Evolutionary conservation across 2,329 filamentous ascomycete genomes (phyloP).

Genomic region (Venturia carpophila): DNA sequence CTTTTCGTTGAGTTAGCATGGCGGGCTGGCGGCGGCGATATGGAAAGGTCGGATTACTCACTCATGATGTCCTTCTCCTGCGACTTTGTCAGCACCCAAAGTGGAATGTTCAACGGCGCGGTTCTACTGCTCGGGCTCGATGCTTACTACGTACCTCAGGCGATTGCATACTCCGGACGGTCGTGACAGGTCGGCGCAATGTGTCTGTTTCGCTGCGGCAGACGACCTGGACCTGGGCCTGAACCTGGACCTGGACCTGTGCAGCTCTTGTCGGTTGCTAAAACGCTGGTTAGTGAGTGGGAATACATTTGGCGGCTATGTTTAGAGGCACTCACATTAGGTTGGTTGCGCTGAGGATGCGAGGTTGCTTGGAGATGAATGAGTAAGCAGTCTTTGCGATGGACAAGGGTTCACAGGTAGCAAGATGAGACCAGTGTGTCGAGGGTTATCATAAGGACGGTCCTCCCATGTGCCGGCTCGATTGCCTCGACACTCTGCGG

Average conservation of each 20-base stretch:
- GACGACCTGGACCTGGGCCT: not conserved
- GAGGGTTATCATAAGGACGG: no score
- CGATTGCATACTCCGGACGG: constrained; percentile 9
- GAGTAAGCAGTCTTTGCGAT: not conserved
- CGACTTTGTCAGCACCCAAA: not conserved
- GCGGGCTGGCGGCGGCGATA: constrained; percentile 6
- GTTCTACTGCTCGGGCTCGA: not conserved
- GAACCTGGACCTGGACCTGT: constrained; percentile 2
- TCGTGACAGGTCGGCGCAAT: constrained; percentile 7
- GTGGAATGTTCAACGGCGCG: not conserved
- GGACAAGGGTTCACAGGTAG: not conserved
- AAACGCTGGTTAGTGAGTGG: constrained; percentile 1
- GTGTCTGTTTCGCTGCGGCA: not conserved
- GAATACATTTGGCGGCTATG: constrained; percentile 2
- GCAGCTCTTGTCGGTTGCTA: not conserved
- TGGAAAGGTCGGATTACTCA: not conserved
- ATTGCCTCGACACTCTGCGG: no score
- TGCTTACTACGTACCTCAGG: constrained; percentile 11
- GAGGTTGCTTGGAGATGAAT: not conserved
- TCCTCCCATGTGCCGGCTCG: no score
- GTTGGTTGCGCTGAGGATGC: not conserved
- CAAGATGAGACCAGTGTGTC: no score
- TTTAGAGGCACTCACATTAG: not conserved
- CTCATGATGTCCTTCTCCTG: constrained; percentile 12
- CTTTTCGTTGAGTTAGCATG: constrained; percentile 30